Evolutionary conservation across 2,329 filamentous ascomycete genomes (phyloP).

Genomic region (Xylaria polymorpha): DNA sequence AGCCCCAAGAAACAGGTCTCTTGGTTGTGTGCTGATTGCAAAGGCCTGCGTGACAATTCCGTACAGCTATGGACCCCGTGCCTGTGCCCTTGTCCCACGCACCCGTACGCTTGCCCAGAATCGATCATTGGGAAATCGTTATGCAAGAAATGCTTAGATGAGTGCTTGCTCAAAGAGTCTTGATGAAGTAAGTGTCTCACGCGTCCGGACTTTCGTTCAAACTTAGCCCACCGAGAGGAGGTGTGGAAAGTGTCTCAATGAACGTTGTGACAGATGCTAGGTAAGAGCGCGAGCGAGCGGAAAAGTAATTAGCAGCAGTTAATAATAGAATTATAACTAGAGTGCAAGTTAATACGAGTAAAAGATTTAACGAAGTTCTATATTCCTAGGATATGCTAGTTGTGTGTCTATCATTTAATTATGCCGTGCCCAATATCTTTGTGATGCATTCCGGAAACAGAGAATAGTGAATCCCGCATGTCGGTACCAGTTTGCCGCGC

Average conservation of each 20-base stretch:
- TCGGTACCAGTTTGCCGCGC: background rate
- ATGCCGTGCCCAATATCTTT: background rate
- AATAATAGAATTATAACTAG: background rate
- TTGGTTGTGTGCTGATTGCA: slow-evolving; percentile 43
- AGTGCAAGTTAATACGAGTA: background rate
- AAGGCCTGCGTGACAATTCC: slow-evolving; percentile 28
- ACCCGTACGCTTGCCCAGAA: slow-evolving; percentile 20
- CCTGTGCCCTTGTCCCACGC: slow-evolving; percentile 32
- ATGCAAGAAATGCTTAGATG: slow-evolving; percentile 31
- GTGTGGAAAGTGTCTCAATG: no score
- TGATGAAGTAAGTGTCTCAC: background rate
- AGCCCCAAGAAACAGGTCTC: slow-evolving; percentile 38
- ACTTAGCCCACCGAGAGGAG: no score
- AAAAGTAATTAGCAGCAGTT: background rate
- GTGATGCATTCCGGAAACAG: background rate
- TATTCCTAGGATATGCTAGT: background rate
- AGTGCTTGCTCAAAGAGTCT: background rate
- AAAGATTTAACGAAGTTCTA: slow-evolving; percentile 34
- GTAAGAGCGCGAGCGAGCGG: background rate
- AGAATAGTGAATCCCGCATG: background rate
- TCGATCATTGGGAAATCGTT: slow-evolving; percentile 28
- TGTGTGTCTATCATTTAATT: background rate
- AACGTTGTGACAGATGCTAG: no score
- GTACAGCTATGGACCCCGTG: slow-evolving; percentile 35
- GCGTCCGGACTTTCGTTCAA: background rate